Conservation (phyloP, 2,329 filamentous ascomycete species). For the Calcarisporium arbuscula region DNA sequence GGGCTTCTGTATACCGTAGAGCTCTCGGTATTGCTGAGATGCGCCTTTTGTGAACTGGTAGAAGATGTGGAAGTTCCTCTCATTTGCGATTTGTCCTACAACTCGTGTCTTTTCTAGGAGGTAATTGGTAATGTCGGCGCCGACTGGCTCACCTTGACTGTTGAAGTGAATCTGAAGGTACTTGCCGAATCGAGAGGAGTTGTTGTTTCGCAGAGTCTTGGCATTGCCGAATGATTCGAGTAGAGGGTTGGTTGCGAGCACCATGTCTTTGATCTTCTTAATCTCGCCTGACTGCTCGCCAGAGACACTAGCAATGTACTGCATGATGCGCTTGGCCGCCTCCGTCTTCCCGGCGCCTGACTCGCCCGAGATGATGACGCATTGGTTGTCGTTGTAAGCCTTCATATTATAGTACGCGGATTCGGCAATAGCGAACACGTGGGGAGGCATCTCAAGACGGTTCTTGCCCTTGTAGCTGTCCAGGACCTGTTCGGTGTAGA, state of each 20-base stretch:
- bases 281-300: slow-evolving; percentile 80
- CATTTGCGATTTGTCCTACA: slow-evolving; percentile 88
- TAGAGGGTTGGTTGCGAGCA: slow-evolving; percentile 93
- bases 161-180: slow-evolving; percentile 98
- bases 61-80: slow-evolving; percentile 99
- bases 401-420: slow-evolving; percentile 99
- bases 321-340: slow-evolving; percentile 97
- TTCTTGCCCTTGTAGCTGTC: slow-evolving; percentile 96
- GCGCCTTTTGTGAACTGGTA: slow-evolving; percentile 98
- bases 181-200: slow-evolving; percentile 96
- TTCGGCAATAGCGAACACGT: slow-evolving; percentile 97
- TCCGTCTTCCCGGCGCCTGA: slow-evolving; percentile 98
- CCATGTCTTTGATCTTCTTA: slow-evolving; percentile 98
- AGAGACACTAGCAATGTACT: slow-evolving; percentile 97
- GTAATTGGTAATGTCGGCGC: slow-evolving; percentile 98
- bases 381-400: slow-evolving; percentile 97
- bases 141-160: slow-evolving; percentile 79
- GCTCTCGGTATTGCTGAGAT: slow-evolving; percentile 76
- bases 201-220: slow-evolving; percentile 97
- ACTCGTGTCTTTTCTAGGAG: slow-evolving; percentile 92
- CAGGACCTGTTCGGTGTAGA: slow-evolving; percentile 92
- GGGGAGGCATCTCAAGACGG: slow-evolving; percentile 86
- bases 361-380: slow-evolving; percentile 98
- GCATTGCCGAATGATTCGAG: slow-evolving; percentile 98
- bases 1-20: slow-evolving; percentile 85